Evolutionary conservation across 441 rosid genomes (phyloP).

Genomic region (Francoa sonchifolia): DNA sequence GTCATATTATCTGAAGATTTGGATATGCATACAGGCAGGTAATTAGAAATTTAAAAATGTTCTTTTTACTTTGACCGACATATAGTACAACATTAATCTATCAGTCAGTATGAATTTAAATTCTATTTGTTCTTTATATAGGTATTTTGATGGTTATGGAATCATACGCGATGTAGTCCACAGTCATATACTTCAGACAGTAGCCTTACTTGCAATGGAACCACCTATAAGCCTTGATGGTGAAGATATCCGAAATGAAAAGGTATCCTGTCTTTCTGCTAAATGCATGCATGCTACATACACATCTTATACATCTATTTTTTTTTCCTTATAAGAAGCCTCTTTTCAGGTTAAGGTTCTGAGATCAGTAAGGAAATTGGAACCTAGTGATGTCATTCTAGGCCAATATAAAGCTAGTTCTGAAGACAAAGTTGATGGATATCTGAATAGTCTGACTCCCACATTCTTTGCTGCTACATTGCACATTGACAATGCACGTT

Average conservation of each 20-base stretch:
- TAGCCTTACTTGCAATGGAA: slow-evolving; percentile 80
- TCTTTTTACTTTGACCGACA: too few relatives aligned
- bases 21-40: slow-evolving; percentile 38
- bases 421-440: slow-evolving; percentile 26
- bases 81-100: too few relatives aligned
- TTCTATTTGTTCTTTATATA: slow-evolving; percentile 10
- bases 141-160: slow-evolving; percentile 81
- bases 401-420: slow-evolving; percentile 59
- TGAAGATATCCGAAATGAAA: slow-evolving; percentile 78
- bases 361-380: slow-evolving; percentile 45
- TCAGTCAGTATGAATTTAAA: slow-evolving; percentile 6
- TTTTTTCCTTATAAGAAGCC: slow-evolving; percentile 8
- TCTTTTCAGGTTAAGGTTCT: slow-evolving; percentile 60
- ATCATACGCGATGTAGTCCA: slow-evolving; percentile 67
- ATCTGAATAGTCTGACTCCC: slow-evolving; percentile 36
- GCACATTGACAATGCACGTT: slow-evolving; percentile 69
- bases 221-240: slow-evolving; percentile 73
- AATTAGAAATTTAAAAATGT: too few relatives aligned
- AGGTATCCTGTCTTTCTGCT: slow-evolving; percentile 24
- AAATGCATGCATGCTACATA: background rate
- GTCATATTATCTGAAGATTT: slow-evolving; percentile 56
- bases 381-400: slow-evolving; percentile 49
- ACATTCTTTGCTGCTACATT: slow-evolving; percentile 65
- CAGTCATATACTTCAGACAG: slow-evolving; percentile 67
- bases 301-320: background rate